Base-by-base conservation (phyloP, 208 protist genomes). In the Herpetomonas samuelpessoai region DNA sequence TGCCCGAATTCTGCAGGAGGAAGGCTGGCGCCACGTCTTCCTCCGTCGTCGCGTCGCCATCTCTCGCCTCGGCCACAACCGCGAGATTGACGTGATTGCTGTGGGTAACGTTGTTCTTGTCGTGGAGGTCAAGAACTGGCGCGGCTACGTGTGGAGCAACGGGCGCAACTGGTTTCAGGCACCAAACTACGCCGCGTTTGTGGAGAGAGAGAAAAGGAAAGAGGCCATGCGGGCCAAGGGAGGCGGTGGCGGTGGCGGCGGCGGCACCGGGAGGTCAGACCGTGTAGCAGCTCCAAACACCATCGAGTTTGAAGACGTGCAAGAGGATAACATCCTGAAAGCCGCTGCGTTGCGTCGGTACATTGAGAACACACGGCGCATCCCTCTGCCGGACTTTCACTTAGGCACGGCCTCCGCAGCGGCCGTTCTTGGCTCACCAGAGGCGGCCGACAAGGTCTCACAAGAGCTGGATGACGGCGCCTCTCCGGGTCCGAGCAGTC, bases 121-220 rank as follows among this genome's bases (percentile, higher is more conserved):
- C 21, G 75, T 96, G 4, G 89, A 96, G 68, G 89, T 96, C 50
- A 96, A 96, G 65, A 71, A 96, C 61, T 96, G 89, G 86, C 83
- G 81, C n/a, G 89, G 89, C 28, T 71, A 77, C n/a, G 84, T 96
- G 46, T 96, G 89, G 86, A 81, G 80, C 53, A 90, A 93, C 45
- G 89, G 89, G 2, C 66, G 69, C 9, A 74, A 77, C 24, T 96
- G 89, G 89, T 96, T 81, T 65, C 89, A 96, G 62, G 65, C 68
- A 44, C 67, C 80, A 44, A 73, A 76, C 63, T 25, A 14, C 10
- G 51, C 60, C 26, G 68, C 30, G 14, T 54, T 60, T 35, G 16
- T 41, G n/a, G n/a, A n/a, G n/a, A n/a, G n/a, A n/a, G n/a, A n/a
- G n/a, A n/a, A n/a, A n/a, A n/a, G n/a, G n/a, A n/a, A n/a, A n/a